Percentiles rank a stretch among this genome's conserved stretches.
These are phyloP conservation scores for Pichia kudriavzevii DNA, from an alignment of 1,139 yeast species.

Conservation along the genomic window DNA sequence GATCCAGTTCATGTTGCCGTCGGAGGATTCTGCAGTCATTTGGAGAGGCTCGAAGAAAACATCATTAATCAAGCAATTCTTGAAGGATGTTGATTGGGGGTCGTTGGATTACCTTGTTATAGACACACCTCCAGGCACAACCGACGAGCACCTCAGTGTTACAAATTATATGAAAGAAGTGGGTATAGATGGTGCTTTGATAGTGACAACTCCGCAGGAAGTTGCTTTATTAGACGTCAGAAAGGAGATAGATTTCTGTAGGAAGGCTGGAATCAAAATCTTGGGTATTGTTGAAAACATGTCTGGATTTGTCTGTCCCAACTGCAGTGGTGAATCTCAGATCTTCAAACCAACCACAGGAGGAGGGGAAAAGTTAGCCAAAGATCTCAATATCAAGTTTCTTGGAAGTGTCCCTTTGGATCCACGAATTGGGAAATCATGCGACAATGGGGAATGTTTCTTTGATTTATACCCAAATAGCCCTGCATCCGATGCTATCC, in stretches of 20 bases:
- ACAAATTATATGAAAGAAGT: slow-evolving; percentile 82
- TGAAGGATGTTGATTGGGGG: slow-evolving; percentile 97
- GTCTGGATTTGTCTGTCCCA: slow-evolving; percentile 98
- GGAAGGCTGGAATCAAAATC: slow-evolving; percentile 78
- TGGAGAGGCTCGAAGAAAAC: slow-evolving; percentile 98
- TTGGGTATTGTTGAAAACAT: slow-evolving; percentile 93
- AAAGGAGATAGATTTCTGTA: slow-evolving; percentile 91
- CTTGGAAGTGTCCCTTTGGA: slow-evolving; percentile 93
- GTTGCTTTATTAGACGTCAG: slow-evolving; percentile 92
- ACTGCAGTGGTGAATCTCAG: slow-evolving; percentile 81
- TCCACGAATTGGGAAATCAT: slow-evolving; percentile 84
- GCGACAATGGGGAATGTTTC: slow-evolving; percentile 86
- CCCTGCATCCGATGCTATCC: slow-evolving; percentile 83
- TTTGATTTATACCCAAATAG: slow-evolving; percentile 81
- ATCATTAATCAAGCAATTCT: slow-evolving; percentile 85
- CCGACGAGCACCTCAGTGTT: slow-evolving; percentile 92
- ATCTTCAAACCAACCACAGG: slow-evolving; percentile 96
- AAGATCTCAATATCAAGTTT: slow-evolving; percentile 68
- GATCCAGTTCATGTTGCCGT: slow-evolving; percentile 91
- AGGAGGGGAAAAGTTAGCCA: slow-evolving; percentile 80
- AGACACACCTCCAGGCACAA: slow-evolving; percentile 98
- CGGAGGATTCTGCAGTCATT: slow-evolving; percentile 85
- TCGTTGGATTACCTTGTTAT: slow-evolving; percentile 81
- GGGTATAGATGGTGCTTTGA: slow-evolving; percentile 91
- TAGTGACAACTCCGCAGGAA: slow-evolving; percentile 97